Conservation (phyloP, 441 rosid species). For the Corymbia calophylla region DNA sequence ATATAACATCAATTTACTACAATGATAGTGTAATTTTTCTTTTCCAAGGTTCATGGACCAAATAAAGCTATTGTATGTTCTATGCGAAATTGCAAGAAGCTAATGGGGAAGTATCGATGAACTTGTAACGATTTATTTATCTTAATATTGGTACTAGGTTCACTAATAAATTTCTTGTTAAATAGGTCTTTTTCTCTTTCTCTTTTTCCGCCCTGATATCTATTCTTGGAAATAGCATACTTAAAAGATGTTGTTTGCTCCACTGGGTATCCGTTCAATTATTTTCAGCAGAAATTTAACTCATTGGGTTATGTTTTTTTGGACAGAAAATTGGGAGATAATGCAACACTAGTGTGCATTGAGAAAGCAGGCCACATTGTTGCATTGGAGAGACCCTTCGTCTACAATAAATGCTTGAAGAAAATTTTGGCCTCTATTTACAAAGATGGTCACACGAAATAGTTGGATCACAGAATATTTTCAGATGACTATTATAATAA, state of each 20-base stretch:
- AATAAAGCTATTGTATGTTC: neutral
- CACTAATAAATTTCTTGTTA: neutral
- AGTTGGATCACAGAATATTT: neutral
- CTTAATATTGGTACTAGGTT: neutral
- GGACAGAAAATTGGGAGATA: constrained; percentile 18
- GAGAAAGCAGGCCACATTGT: constrained; percentile 27
- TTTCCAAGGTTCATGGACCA: neutral
- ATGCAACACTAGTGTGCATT: constrained; percentile 10
- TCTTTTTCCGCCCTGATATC: neutral
- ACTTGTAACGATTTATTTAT: neutral
- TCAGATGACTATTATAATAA: neutral
- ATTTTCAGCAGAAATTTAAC: neutral
- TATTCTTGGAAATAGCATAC: neutral
- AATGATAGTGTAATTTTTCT: neutral
- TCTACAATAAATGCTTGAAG: constrained; percentile 15
- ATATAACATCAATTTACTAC: neutral
- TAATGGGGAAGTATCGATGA: neutral
- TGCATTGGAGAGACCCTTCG: constrained; percentile 16
- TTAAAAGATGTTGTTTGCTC: constrained; percentile 12
- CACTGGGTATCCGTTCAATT: neutral
- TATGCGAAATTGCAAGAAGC: neutral
- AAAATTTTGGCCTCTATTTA: constrained; percentile 14
- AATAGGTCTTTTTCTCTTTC: neutral
- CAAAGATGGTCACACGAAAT: neutral
- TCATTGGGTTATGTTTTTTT: no score